Percentiles rank a stretch among this genome's conserved stretches.
phyloP scores from a whole-genome alignment of 1,284 basidiomycete species.

The Amanita bisporigera region DNA sequence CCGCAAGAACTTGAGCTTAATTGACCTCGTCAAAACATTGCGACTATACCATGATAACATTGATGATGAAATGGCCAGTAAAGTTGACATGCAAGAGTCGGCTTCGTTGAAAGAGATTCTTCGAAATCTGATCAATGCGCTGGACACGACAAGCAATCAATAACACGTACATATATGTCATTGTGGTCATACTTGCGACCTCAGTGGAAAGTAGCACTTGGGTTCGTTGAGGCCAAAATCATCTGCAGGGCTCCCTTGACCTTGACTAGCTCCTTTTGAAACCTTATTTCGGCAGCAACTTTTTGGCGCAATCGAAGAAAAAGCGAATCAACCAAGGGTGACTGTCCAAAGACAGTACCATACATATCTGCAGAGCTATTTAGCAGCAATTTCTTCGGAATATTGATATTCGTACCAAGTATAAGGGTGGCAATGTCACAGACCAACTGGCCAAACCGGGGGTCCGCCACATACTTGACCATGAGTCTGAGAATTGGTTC shows the following conservation, averaged over 20 bases:
- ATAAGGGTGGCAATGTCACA: slow-evolving; percentile 84
- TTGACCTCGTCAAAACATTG: slow-evolving; percentile 69
- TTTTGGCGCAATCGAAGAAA: slow-evolving; percentile 87
- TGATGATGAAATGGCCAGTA: slow-evolving; percentile 53
- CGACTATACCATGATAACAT: slow-evolving; percentile 75
- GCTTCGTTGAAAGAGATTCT: slow-evolving; percentile 73
- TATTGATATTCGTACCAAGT: slow-evolving; percentile 65
- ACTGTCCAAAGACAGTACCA: slow-evolving; percentile 88
- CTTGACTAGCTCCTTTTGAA: slow-evolving; percentile 88
- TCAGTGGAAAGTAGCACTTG: slow-evolving; percentile 34
- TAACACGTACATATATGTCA: slow-evolving; percentile 10
- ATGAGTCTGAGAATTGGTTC: slow-evolving; percentile 91
- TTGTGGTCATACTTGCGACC: background rate
- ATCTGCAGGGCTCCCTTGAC: slow-evolving; percentile 92
- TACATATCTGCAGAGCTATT: slow-evolving; percentile 80
- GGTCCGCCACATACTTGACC: slow-evolving; percentile 86
- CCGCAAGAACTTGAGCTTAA: slow-evolving; percentile 69
- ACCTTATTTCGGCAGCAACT: slow-evolving; percentile 84
- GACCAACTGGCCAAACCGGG: slow-evolving; percentile 89
- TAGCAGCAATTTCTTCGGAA: slow-evolving; percentile 5
- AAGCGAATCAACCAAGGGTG: slow-evolving; percentile 89
- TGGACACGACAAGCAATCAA: slow-evolving; percentile 34
- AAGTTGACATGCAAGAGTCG: slow-evolving; percentile 31
- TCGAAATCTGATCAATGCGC: slow-evolving; percentile 67
- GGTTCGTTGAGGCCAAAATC: slow-evolving; percentile 75